Evolutionary conservation across 2,329 filamentous ascomycete genomes (phyloP).

Genomic region (Coniochaeta hoffmannii): DNA sequence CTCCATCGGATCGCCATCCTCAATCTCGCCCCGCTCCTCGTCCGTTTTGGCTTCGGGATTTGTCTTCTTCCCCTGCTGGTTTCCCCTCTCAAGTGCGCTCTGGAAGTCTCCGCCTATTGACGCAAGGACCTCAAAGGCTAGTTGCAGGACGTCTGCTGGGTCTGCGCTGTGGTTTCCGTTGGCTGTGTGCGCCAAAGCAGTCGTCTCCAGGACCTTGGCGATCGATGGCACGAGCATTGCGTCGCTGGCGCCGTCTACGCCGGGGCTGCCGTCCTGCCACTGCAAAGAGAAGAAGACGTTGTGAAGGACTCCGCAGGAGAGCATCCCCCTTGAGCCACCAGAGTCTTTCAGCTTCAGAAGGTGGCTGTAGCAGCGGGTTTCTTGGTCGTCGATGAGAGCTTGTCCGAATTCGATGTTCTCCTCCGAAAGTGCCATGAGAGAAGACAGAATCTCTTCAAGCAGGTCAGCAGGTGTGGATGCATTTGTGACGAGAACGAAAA

Average conservation of each 20-base stretch:
- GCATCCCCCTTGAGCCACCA: slow-evolving; percentile 40
- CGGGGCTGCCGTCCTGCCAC: slow-evolving; percentile 44
- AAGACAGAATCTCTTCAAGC: slow-evolving; percentile 42
- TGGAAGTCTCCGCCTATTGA: slow-evolving; percentile 56
- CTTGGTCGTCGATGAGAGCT: slow-evolving; percentile 42
- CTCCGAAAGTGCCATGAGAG: slow-evolving; percentile 51
- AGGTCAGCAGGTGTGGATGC: slow-evolving; percentile 31
- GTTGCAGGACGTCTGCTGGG: slow-evolving; percentile 38
- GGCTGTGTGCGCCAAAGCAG: slow-evolving; percentile 18
- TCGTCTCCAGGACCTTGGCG: slow-evolving; percentile 27
- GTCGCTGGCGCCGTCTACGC: slow-evolving; percentile 40
- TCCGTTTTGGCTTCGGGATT: background rate
- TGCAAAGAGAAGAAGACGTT: slow-evolving; percentile 50
- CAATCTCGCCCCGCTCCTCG: slow-evolving; percentile 22
- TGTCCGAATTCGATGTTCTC: slow-evolving; percentile 49
- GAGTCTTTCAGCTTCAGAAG: slow-evolving; percentile 41
- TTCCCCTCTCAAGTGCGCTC: slow-evolving; percentile 38
- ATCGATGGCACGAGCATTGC: slow-evolving; percentile 41
- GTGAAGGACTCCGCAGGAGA: slow-evolving; percentile 55
- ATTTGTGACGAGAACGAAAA: slow-evolving; percentile 43
- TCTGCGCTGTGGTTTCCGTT: slow-evolving; percentile 30
- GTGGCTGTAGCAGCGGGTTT: slow-evolving; percentile 38
- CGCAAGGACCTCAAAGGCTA: slow-evolving; percentile 55
- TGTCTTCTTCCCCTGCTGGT: slow-evolving; percentile 14
- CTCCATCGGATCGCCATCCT: slow-evolving; percentile 24